Percentiles rank a stretch among this genome's conserved stretches.
These are phyloP conservation scores for Pseudogymnoascus sp. DNA, from an alignment of 2,329 filamentous ascomycete genomes.

Conservation along the genomic window DNA sequence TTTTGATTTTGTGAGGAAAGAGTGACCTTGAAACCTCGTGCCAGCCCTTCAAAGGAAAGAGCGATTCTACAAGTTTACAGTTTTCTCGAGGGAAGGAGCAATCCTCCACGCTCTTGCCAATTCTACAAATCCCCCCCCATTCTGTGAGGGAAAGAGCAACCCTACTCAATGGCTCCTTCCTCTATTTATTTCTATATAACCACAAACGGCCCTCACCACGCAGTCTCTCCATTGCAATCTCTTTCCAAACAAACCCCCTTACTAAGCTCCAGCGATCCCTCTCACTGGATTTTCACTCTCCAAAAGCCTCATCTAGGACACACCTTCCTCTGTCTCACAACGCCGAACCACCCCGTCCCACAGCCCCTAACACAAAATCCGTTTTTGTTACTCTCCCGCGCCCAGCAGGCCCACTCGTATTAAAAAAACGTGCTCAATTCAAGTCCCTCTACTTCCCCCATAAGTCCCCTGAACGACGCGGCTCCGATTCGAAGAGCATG, in stretches of 20 bases:
- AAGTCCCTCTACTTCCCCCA: background rate
- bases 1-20: background rate
- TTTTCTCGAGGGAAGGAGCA: background rate
- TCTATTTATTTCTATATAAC: background rate
- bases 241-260: background rate
- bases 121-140: background rate
- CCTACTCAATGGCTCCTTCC: background rate
- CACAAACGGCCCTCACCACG: background rate
- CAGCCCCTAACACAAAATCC: background rate
- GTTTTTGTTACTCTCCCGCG: no score
- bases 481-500: background rate
- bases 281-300: background rate
- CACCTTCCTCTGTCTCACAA: background rate
- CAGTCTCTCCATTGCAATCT: background rate
- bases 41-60: background rate
- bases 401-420: no score
- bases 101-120: background rate
- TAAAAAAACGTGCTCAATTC: background rate
- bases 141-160: background rate
- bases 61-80: background rate
- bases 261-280: background rate
- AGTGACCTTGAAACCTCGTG: background rate
- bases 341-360: background rate
- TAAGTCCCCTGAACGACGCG: background rate
- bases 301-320: background rate